Base-by-base conservation (phyloP, 495 filamentous ascomycete genomes). In the Aspergillus ellipticus region DNA sequence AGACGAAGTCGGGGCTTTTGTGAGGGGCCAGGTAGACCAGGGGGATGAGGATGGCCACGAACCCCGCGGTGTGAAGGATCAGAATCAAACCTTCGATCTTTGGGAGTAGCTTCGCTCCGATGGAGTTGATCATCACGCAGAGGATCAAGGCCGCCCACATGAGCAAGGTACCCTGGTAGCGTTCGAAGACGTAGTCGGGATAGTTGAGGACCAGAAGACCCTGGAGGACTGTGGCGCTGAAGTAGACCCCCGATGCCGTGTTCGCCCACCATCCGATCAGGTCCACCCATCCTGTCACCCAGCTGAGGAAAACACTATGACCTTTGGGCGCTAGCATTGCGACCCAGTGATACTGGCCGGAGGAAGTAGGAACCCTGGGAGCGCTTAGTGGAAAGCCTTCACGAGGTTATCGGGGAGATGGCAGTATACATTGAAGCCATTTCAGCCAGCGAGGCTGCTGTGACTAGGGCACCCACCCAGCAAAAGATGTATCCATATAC, bases 11-110 rank as follows among this genome's bases (percentile, higher is more conserved):
- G 10, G 43, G 21, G 24, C 26, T 6, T 61, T 3, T 68, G 58
- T 15, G 73, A 53, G 17, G 68, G 61, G 58, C 72, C 20, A 78
- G 57, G 19, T 68, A 55, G 1, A 75, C 59, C 0, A 80, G 56
- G 1, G 74, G 61, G 6, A 81, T 62, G 7, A 81, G 43, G 49
- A 75, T 68, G 7, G 65, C 70, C 19, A 78, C 65, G 50, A 77
- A 79, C 47, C 71, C 66, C 11, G 74, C 46, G 20, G 80, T 60
- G 51, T 81, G 79, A n/a, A 74, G 61, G 22, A 76, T 66, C 16
- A 73, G 58, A 29, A 65, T 69, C 31, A 81, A 57, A 9, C 72
- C 65, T 52, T 81, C 77, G 21, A 82, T 42, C 9, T 66, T 60
- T 9, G 77, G 73, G 28, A 79, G 67, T 17, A 76, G 51, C 21